Evolutionary conservation across 345 rosid genomes (phyloP).

Genomic region (Populus ilicifolia): DNA sequence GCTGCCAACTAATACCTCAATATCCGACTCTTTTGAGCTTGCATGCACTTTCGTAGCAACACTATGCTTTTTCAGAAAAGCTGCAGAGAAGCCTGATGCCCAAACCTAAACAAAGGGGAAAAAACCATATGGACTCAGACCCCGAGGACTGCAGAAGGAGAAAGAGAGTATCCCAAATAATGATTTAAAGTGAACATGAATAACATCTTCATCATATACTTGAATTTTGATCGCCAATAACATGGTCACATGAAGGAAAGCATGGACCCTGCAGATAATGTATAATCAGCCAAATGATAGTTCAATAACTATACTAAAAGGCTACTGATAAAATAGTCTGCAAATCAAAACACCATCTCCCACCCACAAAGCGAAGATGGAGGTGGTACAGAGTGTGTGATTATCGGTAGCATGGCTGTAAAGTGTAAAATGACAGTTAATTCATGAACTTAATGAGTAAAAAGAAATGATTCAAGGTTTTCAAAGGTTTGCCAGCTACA

Average conservation of each 20-base stretch:
- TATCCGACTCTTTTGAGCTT: slow-evolving; percentile 27
- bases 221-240: not conserved
- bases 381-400: not conserved
- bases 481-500: not conserved
- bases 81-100: slow-evolving; percentile 98
- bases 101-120: slow-evolving; percentile 60
- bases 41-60: slow-evolving; percentile 66
- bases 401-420: not conserved
- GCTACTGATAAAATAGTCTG: not conserved
- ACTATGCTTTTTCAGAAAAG: slow-evolving; percentile 81
- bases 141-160: not conserved
- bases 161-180: not conserved
- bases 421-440: not conserved
- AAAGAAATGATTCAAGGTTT: not conserved
- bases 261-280: not conserved
- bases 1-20: slow-evolving; percentile 19
- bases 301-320: not conserved
- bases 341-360: not conserved
- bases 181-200: not conserved
- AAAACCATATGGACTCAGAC: not conserved
- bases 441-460: not conserved
- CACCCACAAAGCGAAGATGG: not conserved
- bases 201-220: not conserved
- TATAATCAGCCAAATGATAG: not conserved
- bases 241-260: not conserved